These are phyloP conservation scores for Taxawa tesnikishii DNA, from an alignment of 2,329 filamentous ascomycete genomes.

Conservation along the genomic window DNA sequence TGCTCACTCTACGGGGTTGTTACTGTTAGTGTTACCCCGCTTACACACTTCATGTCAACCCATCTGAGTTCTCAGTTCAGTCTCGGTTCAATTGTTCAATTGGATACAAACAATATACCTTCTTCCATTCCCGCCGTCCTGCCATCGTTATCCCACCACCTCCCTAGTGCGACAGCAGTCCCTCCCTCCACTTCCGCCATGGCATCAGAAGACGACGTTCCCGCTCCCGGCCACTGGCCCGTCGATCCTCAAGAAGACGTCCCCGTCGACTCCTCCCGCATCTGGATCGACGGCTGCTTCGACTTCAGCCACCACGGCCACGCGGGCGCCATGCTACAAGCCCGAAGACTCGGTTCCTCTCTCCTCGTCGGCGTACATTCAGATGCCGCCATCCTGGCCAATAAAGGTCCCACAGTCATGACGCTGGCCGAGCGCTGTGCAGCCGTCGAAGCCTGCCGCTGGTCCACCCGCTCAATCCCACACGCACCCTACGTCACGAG, in stretches of 20 bases:
- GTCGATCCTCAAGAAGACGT: constrained; percentile 50
- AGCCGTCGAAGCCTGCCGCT: constrained; percentile 88
- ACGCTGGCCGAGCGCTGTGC: constrained; percentile 76
- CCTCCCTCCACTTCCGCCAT: too few species aligned
- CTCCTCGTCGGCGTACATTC: constrained; percentile 90
- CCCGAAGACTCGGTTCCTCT: constrained; percentile 77
- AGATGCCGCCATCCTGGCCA: constrained; percentile 87
- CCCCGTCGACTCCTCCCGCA: constrained; percentile 52
- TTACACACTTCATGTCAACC: too few species aligned
- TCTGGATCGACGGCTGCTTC: constrained; percentile 99
- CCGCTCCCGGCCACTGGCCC: constrained; percentile 48
- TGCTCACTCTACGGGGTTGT: too few species aligned
- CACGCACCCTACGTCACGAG: constrained; percentile 90
- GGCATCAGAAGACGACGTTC: too few species aligned
- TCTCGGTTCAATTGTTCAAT: too few species aligned
- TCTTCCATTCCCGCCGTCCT: too few species aligned
- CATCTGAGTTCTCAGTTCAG: too few species aligned
- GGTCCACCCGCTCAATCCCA: constrained; percentile 75
- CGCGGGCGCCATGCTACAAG: constrained; percentile 92
- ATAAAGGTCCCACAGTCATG: constrained; percentile 98
- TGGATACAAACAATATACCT: too few species aligned
- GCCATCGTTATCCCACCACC: too few species aligned
- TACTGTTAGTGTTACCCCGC: too few species aligned
- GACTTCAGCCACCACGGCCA: constrained; percentile 99
- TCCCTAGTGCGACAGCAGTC: too few species aligned